Evolutionary conservation across 2,329 filamentous ascomycete genomes (phyloP).

Genomic region (Colletotrichum aenigma): DNA sequence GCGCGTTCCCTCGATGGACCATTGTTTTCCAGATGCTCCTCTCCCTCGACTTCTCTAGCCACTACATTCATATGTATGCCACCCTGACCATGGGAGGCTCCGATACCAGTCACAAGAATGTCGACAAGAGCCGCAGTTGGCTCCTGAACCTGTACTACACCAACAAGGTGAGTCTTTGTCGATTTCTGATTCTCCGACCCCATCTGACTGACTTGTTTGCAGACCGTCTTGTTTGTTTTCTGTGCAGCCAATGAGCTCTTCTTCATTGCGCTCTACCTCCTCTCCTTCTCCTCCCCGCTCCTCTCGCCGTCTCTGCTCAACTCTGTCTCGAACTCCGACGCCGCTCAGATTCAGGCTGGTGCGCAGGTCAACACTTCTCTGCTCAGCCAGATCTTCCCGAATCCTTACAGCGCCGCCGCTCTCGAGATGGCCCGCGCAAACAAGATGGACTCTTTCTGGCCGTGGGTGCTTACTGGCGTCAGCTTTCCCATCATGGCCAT

Average conservation of each 20-base stretch:
- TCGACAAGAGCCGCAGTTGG: slow-evolving; percentile 87
- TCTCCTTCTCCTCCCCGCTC: slow-evolving; percentile 92
- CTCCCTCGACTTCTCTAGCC: slow-evolving; percentile 89
- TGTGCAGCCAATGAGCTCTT: slow-evolving; percentile 94
- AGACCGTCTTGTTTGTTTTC: slow-evolving; percentile 90
- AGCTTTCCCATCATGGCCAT: slow-evolving; percentile 86
- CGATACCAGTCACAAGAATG: slow-evolving; percentile 87
- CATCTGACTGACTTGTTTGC: background rate
- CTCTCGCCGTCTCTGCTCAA: slow-evolving; percentile 84
- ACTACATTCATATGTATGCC: slow-evolving; percentile 99
- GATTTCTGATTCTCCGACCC: background rate
- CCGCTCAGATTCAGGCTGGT: slow-evolving; percentile 63
- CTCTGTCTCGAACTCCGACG: slow-evolving; percentile 58
- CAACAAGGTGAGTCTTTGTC: slow-evolving; percentile 71
- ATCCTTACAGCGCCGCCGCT: slow-evolving; percentile 89
- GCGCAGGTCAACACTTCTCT: slow-evolving; percentile 72
- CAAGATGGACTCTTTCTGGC: slow-evolving; percentile 78
- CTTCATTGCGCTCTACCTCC: slow-evolving; percentile 97
- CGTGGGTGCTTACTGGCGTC: slow-evolving; percentile 76
- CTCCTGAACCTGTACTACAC: slow-evolving; percentile 96
- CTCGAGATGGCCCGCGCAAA: slow-evolving; percentile 93
- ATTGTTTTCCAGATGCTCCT: slow-evolving; percentile 95
- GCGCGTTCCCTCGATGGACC: slow-evolving; percentile 91
- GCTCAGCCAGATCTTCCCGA: slow-evolving; percentile 79
- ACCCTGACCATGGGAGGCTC: slow-evolving; percentile 86